Percentiles rank a stretch among this genome's conserved stretches.
Evolutionary conservation across 2,329 filamentous ascomycete species (phyloP).

Genomic region (Zasmidium angulare): DNA sequence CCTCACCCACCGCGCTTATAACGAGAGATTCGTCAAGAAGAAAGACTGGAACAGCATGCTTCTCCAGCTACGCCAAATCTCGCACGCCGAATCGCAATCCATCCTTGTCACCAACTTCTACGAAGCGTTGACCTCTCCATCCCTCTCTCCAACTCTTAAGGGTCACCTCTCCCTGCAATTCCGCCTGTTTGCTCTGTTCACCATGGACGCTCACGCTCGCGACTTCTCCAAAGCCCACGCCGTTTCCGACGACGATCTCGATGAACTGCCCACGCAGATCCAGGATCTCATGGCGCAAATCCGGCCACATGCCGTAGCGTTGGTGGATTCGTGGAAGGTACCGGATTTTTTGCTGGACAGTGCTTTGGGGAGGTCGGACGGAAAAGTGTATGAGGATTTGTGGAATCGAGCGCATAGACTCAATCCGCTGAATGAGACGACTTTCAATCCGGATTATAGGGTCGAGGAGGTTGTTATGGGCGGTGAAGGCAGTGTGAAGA

Average conservation of each 20-base stretch:
- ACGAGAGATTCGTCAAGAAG: slow-evolving; percentile 46
- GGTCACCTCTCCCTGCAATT: slow-evolving; percentile 45
- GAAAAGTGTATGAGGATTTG: slow-evolving; percentile 55
- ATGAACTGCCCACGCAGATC: slow-evolving; percentile 42
- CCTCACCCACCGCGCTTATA: slow-evolving; percentile 45
- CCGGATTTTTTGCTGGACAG: slow-evolving; percentile 55
- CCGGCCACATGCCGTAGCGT: slow-evolving; percentile 51
- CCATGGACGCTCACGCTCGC: slow-evolving; percentile 45
- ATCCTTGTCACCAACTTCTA: slow-evolving; percentile 51
- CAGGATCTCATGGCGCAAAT: slow-evolving; percentile 50
- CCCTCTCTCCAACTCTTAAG: slow-evolving; percentile 31
- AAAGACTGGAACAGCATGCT: slow-evolving; percentile 50
- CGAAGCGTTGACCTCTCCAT: slow-evolving; percentile 35
- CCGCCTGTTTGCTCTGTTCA: slow-evolving; percentile 50
- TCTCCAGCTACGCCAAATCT: slow-evolving; percentile 43
- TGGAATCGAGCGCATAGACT: slow-evolving; percentile 52
- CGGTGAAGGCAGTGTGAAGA: slow-evolving; percentile 34
- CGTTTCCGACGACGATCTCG: slow-evolving; percentile 42
- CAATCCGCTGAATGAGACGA: slow-evolving; percentile 53
- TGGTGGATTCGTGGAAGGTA: slow-evolving; percentile 55
- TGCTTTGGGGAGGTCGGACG: slow-evolving; percentile 52
- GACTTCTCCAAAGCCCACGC: slow-evolving; percentile 49
- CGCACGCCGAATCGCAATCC: slow-evolving; percentile 49
- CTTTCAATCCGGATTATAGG: slow-evolving; percentile 52
- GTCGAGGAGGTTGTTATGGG: slow-evolving; percentile 52